Evolutionary conservation across 306 rosid genomes (phyloP).

Genomic region (Cicer cuneatum): DNA sequence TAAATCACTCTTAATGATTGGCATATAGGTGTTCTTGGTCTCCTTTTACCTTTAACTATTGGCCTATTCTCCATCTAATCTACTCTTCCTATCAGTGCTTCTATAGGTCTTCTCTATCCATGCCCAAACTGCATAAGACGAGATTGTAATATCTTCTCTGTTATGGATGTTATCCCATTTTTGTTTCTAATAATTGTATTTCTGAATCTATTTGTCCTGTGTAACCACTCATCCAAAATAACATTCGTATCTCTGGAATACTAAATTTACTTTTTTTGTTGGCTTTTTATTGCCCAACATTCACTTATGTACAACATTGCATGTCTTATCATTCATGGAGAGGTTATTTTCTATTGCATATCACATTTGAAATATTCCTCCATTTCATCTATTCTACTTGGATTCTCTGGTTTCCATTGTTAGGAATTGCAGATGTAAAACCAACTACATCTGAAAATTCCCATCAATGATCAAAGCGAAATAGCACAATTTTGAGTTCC

Average conservation of each 20-base stretch:
- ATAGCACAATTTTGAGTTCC: background rate
- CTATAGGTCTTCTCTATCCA: background rate
- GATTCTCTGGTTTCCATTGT: background rate
- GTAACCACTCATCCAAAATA: background rate
- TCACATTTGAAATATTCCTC: background rate
- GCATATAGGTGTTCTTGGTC: background rate
- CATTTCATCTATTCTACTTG: conserved; percentile 10
- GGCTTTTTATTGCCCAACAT: conserved; percentile 4
- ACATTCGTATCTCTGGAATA: background rate
- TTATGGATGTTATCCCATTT: background rate
- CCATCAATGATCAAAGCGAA: background rate
- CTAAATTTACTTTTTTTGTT: conserved; percentile 2
- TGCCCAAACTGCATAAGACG: background rate
- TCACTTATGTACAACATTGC: background rate
- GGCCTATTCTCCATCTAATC: background rate
- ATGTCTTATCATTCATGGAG: background rate
- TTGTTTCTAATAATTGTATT: conserved; percentile 1
- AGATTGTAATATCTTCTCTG: background rate
- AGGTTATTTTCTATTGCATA: background rate
- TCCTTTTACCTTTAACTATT: background rate
- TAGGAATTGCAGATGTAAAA: background rate
- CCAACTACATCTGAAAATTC: background rate
- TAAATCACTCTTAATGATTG: conserved; percentile 3
- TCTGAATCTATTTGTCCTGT: background rate
- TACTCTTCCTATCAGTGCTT: background rate